Base-by-base conservation (phyloP, 305 asterid species). In the Stenogyne calaminthoides region DNA sequence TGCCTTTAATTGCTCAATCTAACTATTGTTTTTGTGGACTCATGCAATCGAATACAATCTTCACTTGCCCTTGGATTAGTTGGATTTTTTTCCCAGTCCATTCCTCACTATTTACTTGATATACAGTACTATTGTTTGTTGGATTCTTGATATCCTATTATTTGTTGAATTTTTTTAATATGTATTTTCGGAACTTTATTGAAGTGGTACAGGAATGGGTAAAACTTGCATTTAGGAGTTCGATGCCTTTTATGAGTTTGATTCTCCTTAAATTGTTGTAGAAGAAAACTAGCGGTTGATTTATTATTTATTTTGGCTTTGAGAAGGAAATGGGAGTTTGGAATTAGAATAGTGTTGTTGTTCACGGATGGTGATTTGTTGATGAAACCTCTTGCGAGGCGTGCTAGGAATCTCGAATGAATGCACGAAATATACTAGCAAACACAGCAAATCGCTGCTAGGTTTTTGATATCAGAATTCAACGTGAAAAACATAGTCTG, bases 41-140 rank as follows among this genome's bases (percentile, higher is more conserved):
- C 73, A 56, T 63, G 72, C 73, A 63, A 63, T 70, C 62, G 52
- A 11, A 46, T 59, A 25, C 55, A 44, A 20, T 63, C 5, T 54
- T 55, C 34, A n/a, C 36, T 51, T 55, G 36, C 61, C 25, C 32
- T 7, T 47, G 32, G 55, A 58, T 67, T 67, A 12, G 32, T 49
- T 64, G 0, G 14, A 42, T 76, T 27, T 20, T 56, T 57, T 57
- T 55, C 9, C 61, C 2, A n/a, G 46, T 16, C 46, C 37, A 18
- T 32, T n/a, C 9, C 9, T 16, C 19, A 49, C n/a, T 15, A 9
- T 22, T 64, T 64, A 39, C 18, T 70, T 14, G 56, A 14, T 55
- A 11, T 36, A 61, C 59, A n/a, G n/a, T n/a, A n/a, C n/a, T n/a
- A n/a, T n/a, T n/a, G n/a, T n/a, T n/a, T n/a, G n/a, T n/a, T n/a